Evolutionary conservation across 2,329 filamentous ascomycete genomes (phyloP).

Genomic region (Thielaviopsis musarum): DNA sequence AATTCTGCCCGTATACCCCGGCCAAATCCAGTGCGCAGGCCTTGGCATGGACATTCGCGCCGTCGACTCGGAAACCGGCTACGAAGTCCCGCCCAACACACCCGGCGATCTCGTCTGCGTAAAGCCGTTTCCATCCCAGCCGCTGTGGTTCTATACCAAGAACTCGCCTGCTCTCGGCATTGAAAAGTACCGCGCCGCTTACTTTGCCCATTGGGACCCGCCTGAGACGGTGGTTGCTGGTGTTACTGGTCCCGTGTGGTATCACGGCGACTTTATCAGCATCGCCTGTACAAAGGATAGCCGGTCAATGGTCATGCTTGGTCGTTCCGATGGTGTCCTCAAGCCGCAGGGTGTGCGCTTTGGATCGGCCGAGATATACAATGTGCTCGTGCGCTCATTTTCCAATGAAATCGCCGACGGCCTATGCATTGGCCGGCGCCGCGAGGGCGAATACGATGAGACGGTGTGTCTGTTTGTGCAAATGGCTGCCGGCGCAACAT

Average conservation of each 20-base stretch:
- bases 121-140: slow-evolving; percentile 76
- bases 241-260: slow-evolving; percentile 48
- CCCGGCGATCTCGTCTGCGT: slow-evolving; percentile 81
- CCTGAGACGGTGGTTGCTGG: background rate
- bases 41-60: slow-evolving; percentile 62
- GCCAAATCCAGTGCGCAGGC: slow-evolving; percentile 62
- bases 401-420: slow-evolving; percentile 64
- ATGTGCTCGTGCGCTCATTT: slow-evolving; percentile 76
- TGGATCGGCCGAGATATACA: slow-evolving; percentile 90
- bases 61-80: slow-evolving; percentile 40
- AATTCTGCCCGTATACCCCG: slow-evolving; percentile 51
- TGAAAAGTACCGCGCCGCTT: slow-evolving; percentile 64
- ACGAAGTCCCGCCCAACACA: slow-evolving; percentile 40
- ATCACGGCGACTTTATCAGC: slow-evolving; percentile 82
- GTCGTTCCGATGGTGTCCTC: slow-evolving; percentile 78
- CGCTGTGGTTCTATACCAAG: slow-evolving; percentile 63
- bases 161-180: slow-evolving; percentile 31
- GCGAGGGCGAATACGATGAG: slow-evolving; percentile 59
- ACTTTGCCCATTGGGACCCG: slow-evolving; percentile 38
- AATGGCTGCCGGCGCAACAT: slow-evolving; percentile 41
- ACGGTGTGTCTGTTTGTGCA: slow-evolving; percentile 80
- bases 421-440: slow-evolving; percentile 67
- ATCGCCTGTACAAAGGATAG: slow-evolving; percentile 44
- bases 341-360: slow-evolving; percentile 88
- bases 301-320: slow-evolving; percentile 75